phyloP scores from a whole-genome alignment of 371 early-diverging fungal genomes.

The Enterocytospora artemiae region DNA sequence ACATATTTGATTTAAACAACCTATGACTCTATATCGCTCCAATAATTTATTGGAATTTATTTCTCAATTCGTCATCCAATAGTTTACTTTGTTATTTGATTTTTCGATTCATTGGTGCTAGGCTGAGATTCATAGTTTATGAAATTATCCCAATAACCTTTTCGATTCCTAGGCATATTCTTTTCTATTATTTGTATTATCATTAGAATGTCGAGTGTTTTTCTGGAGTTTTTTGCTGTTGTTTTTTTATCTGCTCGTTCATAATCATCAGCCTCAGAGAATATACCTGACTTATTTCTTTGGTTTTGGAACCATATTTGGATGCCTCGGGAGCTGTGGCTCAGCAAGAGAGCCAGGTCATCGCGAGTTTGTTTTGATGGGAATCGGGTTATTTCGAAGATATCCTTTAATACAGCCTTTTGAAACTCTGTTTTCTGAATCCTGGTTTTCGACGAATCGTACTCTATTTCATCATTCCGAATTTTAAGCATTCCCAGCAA shows the following conservation, averaged over 20 bases:
- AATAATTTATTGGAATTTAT: background rate
- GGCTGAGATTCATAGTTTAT: conserved; percentile 1
- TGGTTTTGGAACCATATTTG: conserved; percentile 56
- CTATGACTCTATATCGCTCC: conserved; percentile 8
- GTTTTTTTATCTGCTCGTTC: background rate
- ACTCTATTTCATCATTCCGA: background rate
- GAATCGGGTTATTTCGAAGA: conserved; percentile 45
- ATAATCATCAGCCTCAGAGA: background rate
- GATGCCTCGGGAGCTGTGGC: conserved; percentile 28
- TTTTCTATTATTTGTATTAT: conserved; percentile 19
- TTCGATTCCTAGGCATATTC: background rate
- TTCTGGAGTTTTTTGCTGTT: background rate
- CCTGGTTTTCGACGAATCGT: background rate
- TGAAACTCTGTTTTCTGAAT: conserved; percentile 34
- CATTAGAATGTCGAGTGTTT: conserved; percentile 13
- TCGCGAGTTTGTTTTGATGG: conserved; percentile 42
- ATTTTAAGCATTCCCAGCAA: conserved; percentile 40
- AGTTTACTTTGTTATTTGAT: background rate
- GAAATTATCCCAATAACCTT: conserved; percentile 4
- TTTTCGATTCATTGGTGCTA: background rate
- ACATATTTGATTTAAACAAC: background rate
- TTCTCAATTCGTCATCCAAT: background rate
- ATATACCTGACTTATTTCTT: conserved; percentile 19
- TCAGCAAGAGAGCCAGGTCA: conserved; percentile 46
- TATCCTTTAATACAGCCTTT: conserved; percentile 33